Percentiles rank a stretch among this genome's conserved stretches.
Conservation (phyloP, 805 yeast species). For the Pichia manshurica region DNA sequence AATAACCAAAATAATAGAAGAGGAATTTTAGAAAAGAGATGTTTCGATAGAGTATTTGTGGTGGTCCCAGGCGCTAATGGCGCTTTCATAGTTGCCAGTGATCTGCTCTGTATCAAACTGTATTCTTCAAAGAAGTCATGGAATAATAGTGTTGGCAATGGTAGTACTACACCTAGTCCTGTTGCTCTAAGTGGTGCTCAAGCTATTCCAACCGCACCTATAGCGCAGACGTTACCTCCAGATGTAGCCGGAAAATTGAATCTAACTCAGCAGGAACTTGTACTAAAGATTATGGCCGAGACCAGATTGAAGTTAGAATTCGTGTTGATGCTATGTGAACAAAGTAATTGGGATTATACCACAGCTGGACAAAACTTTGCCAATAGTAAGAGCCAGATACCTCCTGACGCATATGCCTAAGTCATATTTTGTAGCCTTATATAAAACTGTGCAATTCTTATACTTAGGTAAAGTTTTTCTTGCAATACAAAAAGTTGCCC, state of each 20-base stretch:
- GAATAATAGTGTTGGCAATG: constrained; percentile 22
- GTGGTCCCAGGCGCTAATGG: constrained; percentile 65
- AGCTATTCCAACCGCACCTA: constrained; percentile 16
- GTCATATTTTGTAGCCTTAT: too few species aligned
- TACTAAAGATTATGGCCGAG: constrained; percentile 58
- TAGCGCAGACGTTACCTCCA: constrained; percentile 36
- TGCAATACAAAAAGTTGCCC: too few species aligned
- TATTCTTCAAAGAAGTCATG: constrained; percentile 53
- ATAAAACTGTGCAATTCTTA: too few species aligned
- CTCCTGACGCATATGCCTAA: constrained; percentile 46
- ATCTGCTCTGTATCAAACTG: constrained; percentile 64
- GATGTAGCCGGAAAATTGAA: constrained; percentile 47
- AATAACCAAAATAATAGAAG: constrained; percentile 13
- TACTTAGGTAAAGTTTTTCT: too few species aligned
- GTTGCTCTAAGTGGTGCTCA: constrained; percentile 2
- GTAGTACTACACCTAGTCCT: constrained; percentile 10
- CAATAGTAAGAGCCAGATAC: constrained; percentile 49
- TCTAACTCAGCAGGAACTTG: constrained; percentile 55
- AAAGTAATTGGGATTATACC: constrained; percentile 77
- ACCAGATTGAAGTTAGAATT: constrained; percentile 77
- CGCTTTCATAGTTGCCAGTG: constrained; percentile 79
- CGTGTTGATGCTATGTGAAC: constrained; percentile 78
- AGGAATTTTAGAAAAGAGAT: constrained; percentile 48
- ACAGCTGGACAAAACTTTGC: constrained; percentile 66
- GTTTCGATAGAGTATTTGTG: constrained; percentile 84